A percentile compares a stretch with the other conserved stretches of the same genome.
Evolutionary conservation across 305 asterid genomes (phyloP).

Genomic region (Coffea humblotiana): DNA sequence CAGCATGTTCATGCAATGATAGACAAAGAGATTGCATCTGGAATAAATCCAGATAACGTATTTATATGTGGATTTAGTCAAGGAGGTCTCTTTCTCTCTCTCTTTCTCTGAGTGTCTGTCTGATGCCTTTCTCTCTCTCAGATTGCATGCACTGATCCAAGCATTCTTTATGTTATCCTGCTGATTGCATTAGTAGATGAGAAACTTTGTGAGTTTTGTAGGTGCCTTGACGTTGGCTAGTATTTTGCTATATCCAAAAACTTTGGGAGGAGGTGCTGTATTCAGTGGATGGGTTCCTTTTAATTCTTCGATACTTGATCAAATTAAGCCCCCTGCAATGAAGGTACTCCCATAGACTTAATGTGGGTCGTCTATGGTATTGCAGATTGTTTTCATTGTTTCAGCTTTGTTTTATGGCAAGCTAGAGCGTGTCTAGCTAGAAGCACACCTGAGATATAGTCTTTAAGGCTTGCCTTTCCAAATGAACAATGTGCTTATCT

Average conservation of each 20-base stretch:
- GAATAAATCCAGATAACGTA: constrained; percentile 64
- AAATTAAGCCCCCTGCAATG: constrained; percentile 67
- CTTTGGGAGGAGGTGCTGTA: constrained; percentile 92
- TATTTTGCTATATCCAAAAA: constrained; percentile 74
- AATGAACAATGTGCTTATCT: neutral
- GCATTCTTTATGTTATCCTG: constrained; percentile 5
- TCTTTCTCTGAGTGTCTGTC: neutral
- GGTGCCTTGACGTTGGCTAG: constrained; percentile 95
- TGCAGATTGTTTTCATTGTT: constrained; percentile 2
- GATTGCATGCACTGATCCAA: neutral
- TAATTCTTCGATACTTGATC: constrained; percentile 56
- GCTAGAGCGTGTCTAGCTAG: neutral
- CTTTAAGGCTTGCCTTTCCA: neutral
- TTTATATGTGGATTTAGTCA: constrained; percentile 94
- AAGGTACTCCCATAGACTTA: constrained; percentile 43
- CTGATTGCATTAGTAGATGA: neutral
- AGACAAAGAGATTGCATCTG: constrained; percentile 78
- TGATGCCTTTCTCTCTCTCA: neutral
- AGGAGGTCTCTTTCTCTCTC: constrained; percentile 57
- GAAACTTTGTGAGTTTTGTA: constrained; percentile 25
- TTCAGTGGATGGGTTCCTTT: constrained; percentile 98
- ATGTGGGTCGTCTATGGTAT: neutral
- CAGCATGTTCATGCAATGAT: constrained; percentile 71
- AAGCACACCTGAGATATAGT: neutral
- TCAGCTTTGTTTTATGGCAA: neutral